Percentiles rank a stretch among this genome's conserved stretches.
Conservation (phyloP, 2,329 filamentous ascomycete genomes). For the Nemania bipapillata region DNA sequence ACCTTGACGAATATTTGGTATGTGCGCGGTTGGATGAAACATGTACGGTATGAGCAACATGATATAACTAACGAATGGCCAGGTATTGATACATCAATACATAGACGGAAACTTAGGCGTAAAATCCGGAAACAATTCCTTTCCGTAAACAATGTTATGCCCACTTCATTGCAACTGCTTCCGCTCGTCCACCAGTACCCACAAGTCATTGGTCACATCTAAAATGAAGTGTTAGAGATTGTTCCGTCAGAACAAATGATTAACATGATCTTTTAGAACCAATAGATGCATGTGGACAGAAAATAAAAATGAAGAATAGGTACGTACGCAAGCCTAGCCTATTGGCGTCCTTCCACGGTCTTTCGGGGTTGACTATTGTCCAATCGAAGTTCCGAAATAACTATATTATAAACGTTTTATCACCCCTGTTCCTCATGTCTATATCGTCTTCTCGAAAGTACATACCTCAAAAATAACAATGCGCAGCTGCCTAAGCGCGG, state of each 20-base stretch:
- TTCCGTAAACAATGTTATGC: neutral
- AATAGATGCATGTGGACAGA: no score
- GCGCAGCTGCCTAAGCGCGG: constrained; percentile 28
- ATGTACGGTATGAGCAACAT: no score
- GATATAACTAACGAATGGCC: no score
- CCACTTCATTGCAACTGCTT: neutral
- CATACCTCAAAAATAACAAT: constrained; percentile 38
- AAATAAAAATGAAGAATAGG: neutral
- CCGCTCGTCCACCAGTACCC: constrained; percentile 34
- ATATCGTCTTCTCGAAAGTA: neutral
- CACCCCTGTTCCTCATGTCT: neutral
- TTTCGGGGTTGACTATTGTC: constrained; percentile 36
- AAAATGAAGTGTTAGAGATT: neutral
- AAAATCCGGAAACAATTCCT: neutral
- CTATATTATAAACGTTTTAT: constrained; percentile 21
- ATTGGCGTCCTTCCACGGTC: constrained; percentile 30
- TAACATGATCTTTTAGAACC: neutral
- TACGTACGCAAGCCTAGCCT: constrained; percentile 31
- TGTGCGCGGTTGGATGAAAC: no score
- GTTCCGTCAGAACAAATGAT: neutral
- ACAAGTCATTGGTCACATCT: constrained; percentile 33
- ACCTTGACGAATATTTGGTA: no score
- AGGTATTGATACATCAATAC: no score
- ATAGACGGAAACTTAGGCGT: neutral
- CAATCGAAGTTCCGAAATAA: constrained; percentile 38